Evolutionary conservation across 1,139 yeast genomes (phyloP), one percentile per base, ranked within the genome.

Genomic region (Kodamaea sp.): DNA sequence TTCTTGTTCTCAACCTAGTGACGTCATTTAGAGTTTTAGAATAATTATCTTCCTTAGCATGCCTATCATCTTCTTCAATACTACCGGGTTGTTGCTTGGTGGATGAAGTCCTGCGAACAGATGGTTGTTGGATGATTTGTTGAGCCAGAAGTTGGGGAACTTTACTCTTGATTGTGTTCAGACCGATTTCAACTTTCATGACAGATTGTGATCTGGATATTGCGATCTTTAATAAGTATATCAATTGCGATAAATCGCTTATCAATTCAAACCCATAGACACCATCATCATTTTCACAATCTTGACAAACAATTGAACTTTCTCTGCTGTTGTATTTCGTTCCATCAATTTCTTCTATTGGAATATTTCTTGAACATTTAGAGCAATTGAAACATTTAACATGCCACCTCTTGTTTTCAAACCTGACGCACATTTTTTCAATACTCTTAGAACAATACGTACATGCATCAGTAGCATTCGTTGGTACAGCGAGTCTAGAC

Each of bases 151-250:
- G 3, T 15, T 15, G 20, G 3, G 20, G 20, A 11, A 27, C 36
- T 28, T 39, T 39, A 29, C 15, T 32, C 29, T 27, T 32, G 8
- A 30, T 24, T 8, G 25, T 30, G 4, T 30, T 24, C 23, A 28
- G 25, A 5, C 49, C 42, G 46, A 53, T 46, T 45, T 57, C 56
- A 34, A 47, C 60, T 42, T 46, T 54, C 76, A 87, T 79, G 0
- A 84, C 89, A 20, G 81, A 74, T 50, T 78, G 80, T 2, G 96
- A 83, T 42, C 97, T 73, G 6, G 84, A 78, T 36, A 89, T 69
- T 0, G 97, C 97, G 48, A 92, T 89, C 52, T 86, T 84, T 48
- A 90, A 67, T 36, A 92, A 65, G 56, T 80, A 88, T 23, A 83
- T 70, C 55, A 88, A 75, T 60, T 92, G 97, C 15, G 78, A 62